phyloP scores from a whole-genome alignment of 2,329 filamentous ascomycete genomes.

The Fusarium armeniacum region DNA sequence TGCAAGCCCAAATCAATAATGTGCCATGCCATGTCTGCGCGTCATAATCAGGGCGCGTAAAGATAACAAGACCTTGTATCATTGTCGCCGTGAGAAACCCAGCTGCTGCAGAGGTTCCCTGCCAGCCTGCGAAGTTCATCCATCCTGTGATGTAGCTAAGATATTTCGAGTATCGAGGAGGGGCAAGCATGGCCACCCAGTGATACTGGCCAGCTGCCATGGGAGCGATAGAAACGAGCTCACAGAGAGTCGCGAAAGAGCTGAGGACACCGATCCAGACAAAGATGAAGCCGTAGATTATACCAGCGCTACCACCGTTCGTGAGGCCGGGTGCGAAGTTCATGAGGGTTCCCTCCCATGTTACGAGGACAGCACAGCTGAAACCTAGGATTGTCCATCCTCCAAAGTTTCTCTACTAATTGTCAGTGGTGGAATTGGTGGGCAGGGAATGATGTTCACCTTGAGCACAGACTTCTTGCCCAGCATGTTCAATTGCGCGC shows the following conservation, averaged over 20 bases:
- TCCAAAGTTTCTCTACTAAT: conserved; percentile 44
- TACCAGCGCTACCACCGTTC: conserved; percentile 53
- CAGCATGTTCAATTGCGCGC: conserved; percentile 37
- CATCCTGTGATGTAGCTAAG: conserved; percentile 49
- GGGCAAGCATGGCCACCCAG: conserved; percentile 47
- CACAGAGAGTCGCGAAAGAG: conserved; percentile 44
- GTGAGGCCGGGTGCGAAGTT: conserved; percentile 46
- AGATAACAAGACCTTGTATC: conserved; percentile 47
- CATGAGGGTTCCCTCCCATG: conserved; percentile 50
- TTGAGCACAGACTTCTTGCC: conserved; percentile 30
- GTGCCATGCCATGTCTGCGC: conserved; percentile 50
- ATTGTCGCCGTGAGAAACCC: conserved; percentile 47
- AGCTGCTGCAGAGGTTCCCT: conserved; percentile 45
- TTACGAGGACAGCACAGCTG: conserved; percentile 48
- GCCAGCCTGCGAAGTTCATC: conserved; percentile 49
- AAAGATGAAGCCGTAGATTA: conserved; percentile 66
- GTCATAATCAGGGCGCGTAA: conserved; percentile 37
- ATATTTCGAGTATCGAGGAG: conserved; percentile 50
- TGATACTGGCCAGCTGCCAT: conserved; percentile 46
- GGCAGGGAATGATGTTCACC: neutral
- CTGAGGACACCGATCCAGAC: conserved; percentile 61
- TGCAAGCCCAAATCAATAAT: conserved; percentile 55
- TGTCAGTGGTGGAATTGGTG: neutral
- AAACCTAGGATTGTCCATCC: conserved; percentile 48
- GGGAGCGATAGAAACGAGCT: conserved; percentile 45